Evolutionary conservation across 129 eudicot genomes (phyloP).

Genomic region (Scalesia atractyloides): DNA sequence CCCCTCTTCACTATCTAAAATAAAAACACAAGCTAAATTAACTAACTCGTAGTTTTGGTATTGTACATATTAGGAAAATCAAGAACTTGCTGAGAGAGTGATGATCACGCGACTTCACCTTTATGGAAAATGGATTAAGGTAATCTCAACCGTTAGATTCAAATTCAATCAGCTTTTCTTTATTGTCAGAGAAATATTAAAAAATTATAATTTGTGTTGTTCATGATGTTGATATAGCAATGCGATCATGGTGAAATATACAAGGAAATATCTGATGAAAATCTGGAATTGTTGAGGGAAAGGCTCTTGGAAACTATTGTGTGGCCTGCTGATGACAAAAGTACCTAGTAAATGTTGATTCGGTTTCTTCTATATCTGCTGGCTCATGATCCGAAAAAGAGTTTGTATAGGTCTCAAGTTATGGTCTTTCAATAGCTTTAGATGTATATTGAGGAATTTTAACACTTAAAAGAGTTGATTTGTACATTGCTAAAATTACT

Average conservation of each 20-base stretch:
- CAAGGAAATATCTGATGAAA: constrained; percentile 64
- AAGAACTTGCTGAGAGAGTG: constrained; percentile 82
- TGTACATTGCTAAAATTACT: too few relatives aligned
- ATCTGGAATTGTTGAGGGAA: constrained; percentile 77
- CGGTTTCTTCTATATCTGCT: neutral
- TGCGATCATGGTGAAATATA: constrained; percentile 74
- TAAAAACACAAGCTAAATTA: neutral
- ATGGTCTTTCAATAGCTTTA: too few relatives aligned
- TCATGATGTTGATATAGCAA: constrained; percentile 38
- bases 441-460: too few relatives aligned
- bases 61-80: constrained; percentile 60
- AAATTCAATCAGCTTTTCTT: neutral
- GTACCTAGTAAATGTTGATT: constrained; percentile 29
- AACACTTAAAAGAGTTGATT: too few relatives aligned
- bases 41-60: neutral
- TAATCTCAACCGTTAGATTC: constrained; percentile 18
- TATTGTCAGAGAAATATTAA: neutral
- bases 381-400: neutral
- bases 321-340: constrained; percentile 79
- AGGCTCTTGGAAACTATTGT: constrained; percentile 68
- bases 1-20: neutral
- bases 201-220: neutral
- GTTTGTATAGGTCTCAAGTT: neutral
- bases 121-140: constrained; percentile 89
- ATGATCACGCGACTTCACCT: constrained; percentile 87